Evolutionary conservation across 768 basidiomycete species (phyloP), one percentile per base, ranked within the genome.

Genomic region (Cystofilobasidium ferigula): DNA sequence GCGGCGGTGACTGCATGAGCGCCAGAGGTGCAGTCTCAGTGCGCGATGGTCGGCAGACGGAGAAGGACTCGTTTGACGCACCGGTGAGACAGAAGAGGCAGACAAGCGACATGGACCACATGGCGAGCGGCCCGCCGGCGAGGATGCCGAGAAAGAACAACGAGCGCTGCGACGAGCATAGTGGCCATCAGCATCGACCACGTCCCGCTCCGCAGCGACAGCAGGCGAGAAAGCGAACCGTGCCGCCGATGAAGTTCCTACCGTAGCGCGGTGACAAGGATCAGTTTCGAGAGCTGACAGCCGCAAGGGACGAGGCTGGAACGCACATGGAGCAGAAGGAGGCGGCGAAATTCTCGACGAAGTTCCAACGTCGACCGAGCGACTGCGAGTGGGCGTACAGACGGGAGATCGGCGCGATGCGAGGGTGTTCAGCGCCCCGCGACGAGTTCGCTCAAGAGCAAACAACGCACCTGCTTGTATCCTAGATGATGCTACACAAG

Each of bases 161-260:
- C 38, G 87, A 85, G 63, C 89, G 8, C 32, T 36, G 26, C 89
- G 59, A 65, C 36, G 30, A n/a, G 65, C 66, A n/a, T 53, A 54
- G 36, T 20, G 34, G 34, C 12, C 34, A 61, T 28, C 36, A 28
- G 34, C 35, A 57, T 30, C n/a, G 47, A 10, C 10, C 20, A 71
- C 70, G 22, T 6, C 26, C 20, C 7, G 32, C 20, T 57, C 48
- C 9, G 53, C 32, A 0, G 22, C 53, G 24, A 26, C 9, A 45
- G 47, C n/a, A 30, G 64, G 59, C 54, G 61, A 28, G 63, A 3
- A 72, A 76, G 30, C 72, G 88, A 87, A 89, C 82, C 48, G 89
- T 87, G 28, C 85, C 85, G 60, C 89, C 89, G 63, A 93, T 91
- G 71, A 92, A 92, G 72, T 93, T 90, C 51, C n/a, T n/a, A n/a